Conservation (phyloP, 2,329 filamentous ascomycete species). For the Trichoderma semiorbis region DNA sequence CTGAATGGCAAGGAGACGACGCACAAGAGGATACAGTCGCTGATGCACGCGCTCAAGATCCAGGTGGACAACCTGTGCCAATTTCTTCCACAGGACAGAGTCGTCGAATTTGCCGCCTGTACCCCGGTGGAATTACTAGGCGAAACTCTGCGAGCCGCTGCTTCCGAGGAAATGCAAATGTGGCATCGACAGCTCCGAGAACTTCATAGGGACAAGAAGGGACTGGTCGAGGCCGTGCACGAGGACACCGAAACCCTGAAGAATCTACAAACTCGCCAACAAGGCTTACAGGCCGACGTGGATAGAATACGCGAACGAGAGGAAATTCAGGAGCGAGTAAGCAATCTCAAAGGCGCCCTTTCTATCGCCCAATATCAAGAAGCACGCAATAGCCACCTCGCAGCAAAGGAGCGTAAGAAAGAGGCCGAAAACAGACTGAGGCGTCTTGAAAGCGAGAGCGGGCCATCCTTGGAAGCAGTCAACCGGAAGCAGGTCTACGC, state of each 20-base stretch:
- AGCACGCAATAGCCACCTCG: constrained; percentile 44
- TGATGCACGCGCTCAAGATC: constrained; percentile 74
- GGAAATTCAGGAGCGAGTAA: constrained; percentile 60
- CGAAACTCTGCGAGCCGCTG: constrained; percentile 85
- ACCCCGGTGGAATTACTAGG: constrained; percentile 76
- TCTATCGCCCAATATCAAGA: constrained; percentile 64
- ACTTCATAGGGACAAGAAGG: constrained; percentile 65
- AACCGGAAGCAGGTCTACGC: constrained; percentile 68
- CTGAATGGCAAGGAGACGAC: constrained; percentile 64
- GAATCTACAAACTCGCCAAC: constrained; percentile 69
- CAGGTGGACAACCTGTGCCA: constrained; percentile 98
- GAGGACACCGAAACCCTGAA: constrained; percentile 60
- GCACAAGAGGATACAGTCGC: constrained; percentile 61
- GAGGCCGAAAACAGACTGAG: constrained; percentile 55
- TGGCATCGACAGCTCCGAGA: constrained; percentile 74
- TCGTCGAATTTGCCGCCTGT: constrained; percentile 86
- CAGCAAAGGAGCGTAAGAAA: constrained; percentile 54
- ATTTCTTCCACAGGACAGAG: constrained; percentile 92
- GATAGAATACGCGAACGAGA: constrained; percentile 75
- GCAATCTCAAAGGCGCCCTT: constrained; percentile 61
- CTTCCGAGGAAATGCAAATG: constrained; percentile 72
- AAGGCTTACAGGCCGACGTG: constrained; percentile 74
- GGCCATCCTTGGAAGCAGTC: constrained; percentile 67
- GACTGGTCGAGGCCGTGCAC: constrained; percentile 54
- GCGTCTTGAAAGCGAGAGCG: constrained; percentile 54